phyloP scores from a whole-genome alignment of 2,329 filamentous ascomycete species.

The Anisogramma anomala region DNA sequence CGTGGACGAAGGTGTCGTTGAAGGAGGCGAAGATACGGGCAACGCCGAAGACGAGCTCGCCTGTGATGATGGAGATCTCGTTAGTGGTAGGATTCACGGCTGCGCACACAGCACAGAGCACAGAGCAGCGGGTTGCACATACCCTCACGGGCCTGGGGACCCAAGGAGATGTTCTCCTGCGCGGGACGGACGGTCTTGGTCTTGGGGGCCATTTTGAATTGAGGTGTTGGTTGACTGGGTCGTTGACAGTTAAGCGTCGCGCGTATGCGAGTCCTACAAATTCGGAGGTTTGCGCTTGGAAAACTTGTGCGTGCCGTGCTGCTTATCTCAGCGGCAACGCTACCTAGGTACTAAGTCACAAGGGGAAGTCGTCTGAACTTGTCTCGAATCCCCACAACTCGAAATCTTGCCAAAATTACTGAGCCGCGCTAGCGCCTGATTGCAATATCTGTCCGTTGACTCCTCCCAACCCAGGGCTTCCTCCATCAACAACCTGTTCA shows the following conservation, averaged over 20 bases:
- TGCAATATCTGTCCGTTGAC: slow-evolving; percentile 3
- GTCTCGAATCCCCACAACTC: no score
- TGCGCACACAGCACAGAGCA: no score
- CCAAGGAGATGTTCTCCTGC: slow-evolving; percentile 97
- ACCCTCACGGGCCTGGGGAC: slow-evolving; percentile 95
- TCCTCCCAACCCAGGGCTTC: slow-evolving; percentile 22
- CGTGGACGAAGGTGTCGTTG: slow-evolving; percentile 93
- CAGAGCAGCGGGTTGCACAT: slow-evolving; percentile 26
- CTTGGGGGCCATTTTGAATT: slow-evolving; percentile 80
- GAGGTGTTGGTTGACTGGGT: slow-evolving; percentile 15
- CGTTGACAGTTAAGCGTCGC: slow-evolving; percentile 15
- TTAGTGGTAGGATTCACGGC: slow-evolving; percentile 13
- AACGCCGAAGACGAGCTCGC: slow-evolving; percentile 96
- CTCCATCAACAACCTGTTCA: not conserved
- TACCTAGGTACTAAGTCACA: no score
- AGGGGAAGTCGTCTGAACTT: no score
- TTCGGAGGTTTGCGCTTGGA: slow-evolving; percentile 1
- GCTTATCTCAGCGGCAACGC: no score
- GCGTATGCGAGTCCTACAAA: not conserved
- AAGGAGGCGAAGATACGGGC: slow-evolving; percentile 95
- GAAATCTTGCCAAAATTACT: no score
- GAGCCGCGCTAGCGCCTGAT: no score
- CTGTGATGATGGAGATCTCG: slow-evolving; percentile 31
- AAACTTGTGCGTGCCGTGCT: no score
- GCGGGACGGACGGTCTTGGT: slow-evolving; percentile 58